Conservation (phyloP, 208 protist genomes). For the Crithidia expoeki region DNA sequence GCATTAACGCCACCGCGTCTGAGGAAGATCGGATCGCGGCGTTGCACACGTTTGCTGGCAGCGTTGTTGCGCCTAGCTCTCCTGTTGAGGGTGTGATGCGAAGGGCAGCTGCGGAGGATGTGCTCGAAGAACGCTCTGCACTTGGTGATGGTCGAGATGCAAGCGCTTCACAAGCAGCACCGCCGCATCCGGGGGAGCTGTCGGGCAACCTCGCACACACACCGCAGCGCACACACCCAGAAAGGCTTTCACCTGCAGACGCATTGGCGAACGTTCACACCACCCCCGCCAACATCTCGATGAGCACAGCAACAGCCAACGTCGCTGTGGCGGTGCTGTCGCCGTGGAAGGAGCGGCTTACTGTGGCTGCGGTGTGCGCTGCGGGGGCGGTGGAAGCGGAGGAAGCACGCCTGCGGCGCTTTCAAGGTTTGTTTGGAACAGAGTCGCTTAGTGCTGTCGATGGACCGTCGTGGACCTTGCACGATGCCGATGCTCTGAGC, state of each 20-base stretch:
- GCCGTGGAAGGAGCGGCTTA: no score
- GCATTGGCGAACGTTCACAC: background rate
- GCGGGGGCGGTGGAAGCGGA: conserved; percentile 18
- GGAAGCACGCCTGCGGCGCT: conserved; percentile 14
- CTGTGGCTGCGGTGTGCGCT: conserved; percentile 16
- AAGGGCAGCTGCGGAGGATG: background rate
- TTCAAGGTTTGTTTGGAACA: conserved; percentile 19
- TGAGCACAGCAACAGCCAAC: background rate
- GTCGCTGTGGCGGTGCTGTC: background rate
- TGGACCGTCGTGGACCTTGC: conserved; percentile 3
- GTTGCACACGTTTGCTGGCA: background rate
- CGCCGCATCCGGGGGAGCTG: background rate
- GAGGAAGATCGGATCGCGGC: conserved; percentile 4
- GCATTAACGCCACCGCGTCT: conserved; percentile 28
- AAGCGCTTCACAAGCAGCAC: background rate
- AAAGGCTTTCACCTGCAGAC: background rate
- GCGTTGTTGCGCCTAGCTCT: background rate
- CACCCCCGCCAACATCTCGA: background rate
- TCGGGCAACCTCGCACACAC: background rate
- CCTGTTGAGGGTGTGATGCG: background rate
- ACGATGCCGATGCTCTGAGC: background rate
- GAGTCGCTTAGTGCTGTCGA: conserved; percentile 4
- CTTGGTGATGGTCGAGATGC: background rate
- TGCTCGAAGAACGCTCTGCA: background rate
- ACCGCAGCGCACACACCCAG: background rate